Evolutionary conservation across 345 rosid genomes (phyloP).

Genomic region (Adansonia digitata): DNA sequence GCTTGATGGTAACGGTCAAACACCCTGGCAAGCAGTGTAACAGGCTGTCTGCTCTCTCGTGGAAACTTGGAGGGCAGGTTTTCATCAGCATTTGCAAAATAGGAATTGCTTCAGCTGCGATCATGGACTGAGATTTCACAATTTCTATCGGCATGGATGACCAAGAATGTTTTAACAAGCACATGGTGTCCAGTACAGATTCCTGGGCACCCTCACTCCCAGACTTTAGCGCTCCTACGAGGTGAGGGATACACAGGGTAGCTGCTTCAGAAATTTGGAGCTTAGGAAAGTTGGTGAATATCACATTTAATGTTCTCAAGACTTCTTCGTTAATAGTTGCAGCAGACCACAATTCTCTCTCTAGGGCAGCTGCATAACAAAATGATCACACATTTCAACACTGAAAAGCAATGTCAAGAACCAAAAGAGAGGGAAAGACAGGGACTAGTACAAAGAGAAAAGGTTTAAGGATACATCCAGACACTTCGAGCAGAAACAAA

Average conservation of each 20-base stretch:
- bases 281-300: conserved; percentile 78
- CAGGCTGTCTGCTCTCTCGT: conserved; percentile 74
- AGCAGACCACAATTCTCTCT: conserved; percentile 79
- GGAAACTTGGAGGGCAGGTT: conserved; percentile 79
- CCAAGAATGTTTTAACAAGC: conserved; percentile 80
- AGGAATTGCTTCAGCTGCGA: conserved; percentile 83
- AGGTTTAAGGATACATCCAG: background rate
- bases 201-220: conserved; percentile 75
- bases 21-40: conserved; percentile 92
- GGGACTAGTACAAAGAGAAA: background rate
- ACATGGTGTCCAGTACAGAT: conserved; percentile 68
- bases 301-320: conserved; percentile 66
- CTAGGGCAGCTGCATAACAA: conserved; percentile 74
- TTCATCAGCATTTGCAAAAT: conserved; percentile 74
- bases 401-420: conserved; percentile 3
- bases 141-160: conserved; percentile 65
- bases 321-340: conserved; percentile 72
- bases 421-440: background rate
- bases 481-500: background rate
- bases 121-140: conserved; percentile 77
- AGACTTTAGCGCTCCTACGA: conserved; percentile 70
- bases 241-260: conserved; percentile 77
- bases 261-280: conserved; percentile 81
- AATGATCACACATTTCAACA: background rate
- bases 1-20: conserved; percentile 70